Percentiles rank a stretch among this genome's conserved stretches.
Evolutionary conservation across 73 alveolate genomes (phyloP).

Genomic region (Paramecium octaurelia): DNA sequence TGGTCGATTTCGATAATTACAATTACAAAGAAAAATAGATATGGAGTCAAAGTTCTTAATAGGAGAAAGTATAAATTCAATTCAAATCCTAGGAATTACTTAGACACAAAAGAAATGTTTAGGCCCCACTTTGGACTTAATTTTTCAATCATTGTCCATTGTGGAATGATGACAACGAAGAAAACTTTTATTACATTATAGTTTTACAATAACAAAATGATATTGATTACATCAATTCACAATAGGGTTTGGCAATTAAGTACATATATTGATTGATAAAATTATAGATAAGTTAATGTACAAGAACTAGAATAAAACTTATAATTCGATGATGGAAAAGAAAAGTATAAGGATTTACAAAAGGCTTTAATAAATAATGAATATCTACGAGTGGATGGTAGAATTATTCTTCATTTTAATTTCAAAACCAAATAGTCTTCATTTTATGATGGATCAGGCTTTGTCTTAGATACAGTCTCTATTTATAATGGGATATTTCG

Average conservation of each 20-base stretch:
- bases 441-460: neutral
- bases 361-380: neutral
- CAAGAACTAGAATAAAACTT: neutral
- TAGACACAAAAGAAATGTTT: neutral
- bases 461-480: neutral
- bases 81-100: neutral
- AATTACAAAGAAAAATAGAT: neutral
- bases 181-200: neutral
- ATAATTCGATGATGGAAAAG: neutral
- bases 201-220: neutral
- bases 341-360: neutral
- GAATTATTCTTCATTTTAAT: neutral
- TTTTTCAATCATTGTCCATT: neutral
- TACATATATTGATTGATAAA: neutral
- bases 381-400: neutral
- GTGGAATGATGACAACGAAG: slow-evolving; percentile 17
- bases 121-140: neutral
- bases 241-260: neutral
- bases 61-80: neutral
- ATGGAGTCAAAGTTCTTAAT: neutral
- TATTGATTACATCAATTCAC: neutral
- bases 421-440: neutral
- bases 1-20: neutral
- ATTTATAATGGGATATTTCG: slow-evolving; percentile 10
- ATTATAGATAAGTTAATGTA: neutral